A percentile compares a stretch with the other conserved stretches of the same genome.
These are phyloP conservation scores for Fusarium nodosum DNA, from an alignment of 2,329 filamentous ascomycete genomes.

Conservation along the genomic window DNA sequence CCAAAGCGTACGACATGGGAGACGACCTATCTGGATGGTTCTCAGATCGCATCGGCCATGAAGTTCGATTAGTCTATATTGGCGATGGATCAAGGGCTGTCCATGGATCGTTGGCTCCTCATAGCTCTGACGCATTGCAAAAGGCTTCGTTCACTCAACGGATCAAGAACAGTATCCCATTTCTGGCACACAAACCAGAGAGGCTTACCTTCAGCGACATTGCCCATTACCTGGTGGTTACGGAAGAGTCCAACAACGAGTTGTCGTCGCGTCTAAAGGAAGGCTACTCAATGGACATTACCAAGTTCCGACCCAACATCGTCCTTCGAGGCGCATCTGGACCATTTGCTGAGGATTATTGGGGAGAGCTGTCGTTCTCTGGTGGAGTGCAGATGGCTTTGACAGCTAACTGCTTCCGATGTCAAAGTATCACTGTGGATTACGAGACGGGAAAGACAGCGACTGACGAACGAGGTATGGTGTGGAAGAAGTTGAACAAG, in stretches of 20 bases:
- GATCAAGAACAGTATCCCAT: slow-evolving; percentile 17
- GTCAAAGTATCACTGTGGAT: slow-evolving; percentile 47
- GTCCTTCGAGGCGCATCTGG: slow-evolving; percentile 40
- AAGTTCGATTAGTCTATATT: slow-evolving; percentile 41
- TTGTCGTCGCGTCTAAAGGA: slow-evolving; percentile 32
- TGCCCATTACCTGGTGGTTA: slow-evolving; percentile 46
- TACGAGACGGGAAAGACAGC: slow-evolving; percentile 43
- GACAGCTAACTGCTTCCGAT: slow-evolving; percentile 45
- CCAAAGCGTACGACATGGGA: slow-evolving; percentile 44
- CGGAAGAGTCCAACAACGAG: slow-evolving; percentile 45
- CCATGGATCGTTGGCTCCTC: slow-evolving; percentile 43
- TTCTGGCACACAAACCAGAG: slow-evolving; percentile 24
- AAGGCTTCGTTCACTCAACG: slow-evolving; percentile 7
- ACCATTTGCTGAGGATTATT: slow-evolving; percentile 42
- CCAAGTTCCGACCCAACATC: slow-evolving; percentile 47
- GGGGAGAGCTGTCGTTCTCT: slow-evolving; percentile 40
- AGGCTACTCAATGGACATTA: slow-evolving; percentile 39
- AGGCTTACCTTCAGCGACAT: slow-evolving; percentile 40
- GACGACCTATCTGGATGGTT: slow-evolving; percentile 41
- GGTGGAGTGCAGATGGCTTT: slow-evolving; percentile 38
- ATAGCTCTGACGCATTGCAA: slow-evolving; percentile 38
- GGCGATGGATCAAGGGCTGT: slow-evolving; percentile 44
- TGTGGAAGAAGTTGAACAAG: slow-evolving; percentile 48
- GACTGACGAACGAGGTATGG: slow-evolving; percentile 36
- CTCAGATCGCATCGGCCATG: slow-evolving; percentile 33